Conservation (phyloP, 345 rosid genomes). For the Salix koriyanagi region DNA sequence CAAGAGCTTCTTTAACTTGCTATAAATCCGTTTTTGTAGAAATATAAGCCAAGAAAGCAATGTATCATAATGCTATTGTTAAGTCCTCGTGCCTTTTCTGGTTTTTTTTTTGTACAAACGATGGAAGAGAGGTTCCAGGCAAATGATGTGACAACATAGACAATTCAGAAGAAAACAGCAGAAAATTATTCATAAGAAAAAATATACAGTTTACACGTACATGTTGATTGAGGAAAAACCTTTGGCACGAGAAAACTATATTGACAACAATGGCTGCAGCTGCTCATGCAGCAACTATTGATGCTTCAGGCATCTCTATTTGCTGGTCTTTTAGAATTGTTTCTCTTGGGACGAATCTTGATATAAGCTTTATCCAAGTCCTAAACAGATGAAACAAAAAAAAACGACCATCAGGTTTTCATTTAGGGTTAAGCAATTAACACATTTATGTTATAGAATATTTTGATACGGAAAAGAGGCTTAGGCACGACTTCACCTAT, state of each 20-base stretch:
- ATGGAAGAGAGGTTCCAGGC: not conserved
- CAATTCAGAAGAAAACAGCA: not conserved
- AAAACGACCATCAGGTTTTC: not conserved
- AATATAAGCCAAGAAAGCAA: not conserved
- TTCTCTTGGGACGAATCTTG: constrained; percentile 50
- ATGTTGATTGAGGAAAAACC: not conserved
- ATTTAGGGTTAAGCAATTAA: not conserved
- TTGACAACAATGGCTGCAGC: not conserved
- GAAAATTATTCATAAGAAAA: not conserved
- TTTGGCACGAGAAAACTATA: not conserved
- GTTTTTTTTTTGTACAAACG: not conserved
- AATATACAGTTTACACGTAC: not conserved
- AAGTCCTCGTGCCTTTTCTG: not conserved
- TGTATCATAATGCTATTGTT: not conserved
- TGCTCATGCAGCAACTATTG: not conserved
- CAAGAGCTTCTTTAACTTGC: not conserved
- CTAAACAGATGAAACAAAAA: constrained; percentile 21
- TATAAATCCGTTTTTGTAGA: not conserved
- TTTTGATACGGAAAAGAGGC: not conserved
- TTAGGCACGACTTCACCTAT: not conserved
- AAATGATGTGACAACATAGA: not conserved
- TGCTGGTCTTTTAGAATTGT: constrained; percentile 48
- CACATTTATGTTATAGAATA: no score
- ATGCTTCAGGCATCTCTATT: constrained; percentile 6
- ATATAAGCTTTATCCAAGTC: constrained; percentile 45